Percentiles rank a stretch among this genome's conserved stretches.
phyloP scores from a whole-genome alignment of 208 protist genomes.

The Trypanosoma scelopori region DNA sequence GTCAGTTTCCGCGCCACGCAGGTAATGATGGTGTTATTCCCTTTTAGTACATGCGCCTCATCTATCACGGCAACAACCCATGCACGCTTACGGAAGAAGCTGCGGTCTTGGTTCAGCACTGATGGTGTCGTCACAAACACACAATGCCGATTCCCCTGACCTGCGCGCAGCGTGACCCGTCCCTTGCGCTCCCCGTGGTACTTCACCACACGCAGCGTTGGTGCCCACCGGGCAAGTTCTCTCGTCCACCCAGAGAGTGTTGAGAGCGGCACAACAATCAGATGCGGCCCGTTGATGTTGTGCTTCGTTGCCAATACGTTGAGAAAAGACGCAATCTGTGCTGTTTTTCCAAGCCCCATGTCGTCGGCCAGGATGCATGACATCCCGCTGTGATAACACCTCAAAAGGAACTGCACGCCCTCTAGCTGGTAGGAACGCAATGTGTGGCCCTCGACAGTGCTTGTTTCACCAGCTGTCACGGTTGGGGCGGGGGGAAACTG shows the following conservation, averaged over 20 bases:
- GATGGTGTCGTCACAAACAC: conserved; percentile 97
- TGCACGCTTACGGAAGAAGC: conserved; percentile 80
- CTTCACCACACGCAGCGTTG: conserved; percentile 90
- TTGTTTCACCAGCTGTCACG: conserved; percentile 29
- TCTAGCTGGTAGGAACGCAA: conserved; percentile 95
- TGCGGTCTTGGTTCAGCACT: conserved; percentile 78
- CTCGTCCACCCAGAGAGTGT: conserved; percentile 95
- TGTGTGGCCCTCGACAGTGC: conserved; percentile 43
- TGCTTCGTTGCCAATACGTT: conserved; percentile 70
- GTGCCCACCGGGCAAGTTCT: conserved; percentile 88
- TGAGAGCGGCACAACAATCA: conserved; percentile 95
- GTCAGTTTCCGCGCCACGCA: conserved; percentile 67
- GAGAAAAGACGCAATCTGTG: conserved; percentile 93
- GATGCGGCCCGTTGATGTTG: conserved; percentile 90
- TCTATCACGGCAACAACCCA: conserved; percentile 95
- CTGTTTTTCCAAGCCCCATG: conserved; percentile 99
- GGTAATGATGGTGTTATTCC: conserved; percentile 62
- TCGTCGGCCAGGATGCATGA: conserved; percentile 95
- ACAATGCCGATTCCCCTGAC: conserved; percentile 63
- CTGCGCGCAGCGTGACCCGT: conserved; percentile 33
- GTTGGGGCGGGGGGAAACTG: conserved; percentile 44
- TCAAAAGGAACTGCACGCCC: conserved; percentile 95
- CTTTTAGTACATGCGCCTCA: conserved; percentile 97
- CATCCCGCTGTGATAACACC: conserved; percentile 81
- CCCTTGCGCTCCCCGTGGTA: conserved; percentile 85